Conservation (phyloP, 2,329 filamentous ascomycete genomes). For the Nigrospora sphaerica region DNA sequence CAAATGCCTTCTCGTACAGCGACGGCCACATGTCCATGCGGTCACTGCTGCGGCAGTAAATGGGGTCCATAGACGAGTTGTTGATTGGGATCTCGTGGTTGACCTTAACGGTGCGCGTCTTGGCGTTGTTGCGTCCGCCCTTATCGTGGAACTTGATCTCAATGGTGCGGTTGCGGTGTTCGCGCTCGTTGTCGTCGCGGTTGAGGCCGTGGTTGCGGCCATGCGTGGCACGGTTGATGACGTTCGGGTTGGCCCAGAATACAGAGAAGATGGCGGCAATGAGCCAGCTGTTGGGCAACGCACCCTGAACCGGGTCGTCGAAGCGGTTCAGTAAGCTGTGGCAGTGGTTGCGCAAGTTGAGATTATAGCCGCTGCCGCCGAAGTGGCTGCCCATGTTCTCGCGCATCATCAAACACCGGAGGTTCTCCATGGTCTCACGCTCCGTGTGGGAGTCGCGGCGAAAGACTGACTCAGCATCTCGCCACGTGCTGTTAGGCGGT, state of each 20-base stretch:
- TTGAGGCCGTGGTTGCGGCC: slow-evolving; percentile 8
- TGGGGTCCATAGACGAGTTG: slow-evolving; percentile 32
- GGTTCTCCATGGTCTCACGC: slow-evolving; percentile 22
- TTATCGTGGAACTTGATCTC: slow-evolving; percentile 33
- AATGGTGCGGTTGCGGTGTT: slow-evolving; percentile 9
- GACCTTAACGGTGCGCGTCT: slow-evolving; percentile 30
- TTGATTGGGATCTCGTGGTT: slow-evolving; percentile 35
- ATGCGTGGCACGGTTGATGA: slow-evolving; percentile 29
- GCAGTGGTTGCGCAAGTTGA: slow-evolving; percentile 6
- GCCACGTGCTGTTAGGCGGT: slow-evolving; percentile 32
- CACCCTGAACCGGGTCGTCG: slow-evolving; percentile 35
- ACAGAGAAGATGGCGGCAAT: slow-evolving; percentile 37
- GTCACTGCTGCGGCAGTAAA: slow-evolving; percentile 34
- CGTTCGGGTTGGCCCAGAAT: slow-evolving; percentile 33
- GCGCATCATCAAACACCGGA: slow-evolving; percentile 19
- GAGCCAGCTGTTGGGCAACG: slow-evolving; percentile 33
- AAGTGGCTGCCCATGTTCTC: neutral
- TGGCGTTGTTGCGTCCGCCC: slow-evolving; percentile 32
- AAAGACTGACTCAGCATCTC: slow-evolving; percentile 28
- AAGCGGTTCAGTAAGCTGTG: slow-evolving; percentile 22
- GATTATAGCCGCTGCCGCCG: neutral
- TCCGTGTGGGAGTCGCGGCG: slow-evolving; percentile 19
- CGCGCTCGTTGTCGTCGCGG: slow-evolving; percentile 11
- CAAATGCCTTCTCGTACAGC: slow-evolving; percentile 40
- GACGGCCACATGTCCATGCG: slow-evolving; percentile 35